Evolutionary conservation across 2,329 filamentous ascomycete species (phyloP).

Genomic region (Fusarium begoniae): DNA sequence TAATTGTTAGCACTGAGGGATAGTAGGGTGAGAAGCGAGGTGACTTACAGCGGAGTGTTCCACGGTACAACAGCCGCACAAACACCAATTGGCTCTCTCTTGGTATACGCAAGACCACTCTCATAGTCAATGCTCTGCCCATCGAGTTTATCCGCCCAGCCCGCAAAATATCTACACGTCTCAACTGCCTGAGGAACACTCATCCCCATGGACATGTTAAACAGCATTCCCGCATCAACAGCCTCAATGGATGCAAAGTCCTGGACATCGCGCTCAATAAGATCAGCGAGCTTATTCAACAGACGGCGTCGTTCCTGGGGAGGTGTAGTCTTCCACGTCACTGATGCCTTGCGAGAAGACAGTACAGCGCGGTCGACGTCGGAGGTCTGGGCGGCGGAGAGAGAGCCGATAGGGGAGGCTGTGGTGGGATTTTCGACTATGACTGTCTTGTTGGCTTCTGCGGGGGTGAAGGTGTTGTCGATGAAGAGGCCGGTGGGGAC

Average conservation of each 20-base stretch:
- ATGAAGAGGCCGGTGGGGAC: conserved; percentile 30
- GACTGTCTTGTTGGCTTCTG: not conserved
- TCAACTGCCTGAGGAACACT: conserved; percentile 48
- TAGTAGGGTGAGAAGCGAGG: fast-evolving
- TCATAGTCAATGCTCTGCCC: conserved; percentile 81
- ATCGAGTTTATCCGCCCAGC: conserved; percentile 85
- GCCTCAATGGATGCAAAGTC: conserved; percentile 79
- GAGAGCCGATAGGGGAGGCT: not conserved
- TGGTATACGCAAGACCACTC: conserved; percentile 76
- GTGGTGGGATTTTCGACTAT: conserved; percentile 8
- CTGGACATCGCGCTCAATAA: conserved; percentile 77
- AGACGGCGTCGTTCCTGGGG: conserved; percentile 71
- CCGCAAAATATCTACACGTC: conserved; percentile 70
- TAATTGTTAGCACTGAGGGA: not conserved
- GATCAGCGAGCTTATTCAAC: conserved; percentile 76
- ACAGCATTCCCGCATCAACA: conserved; percentile 81
- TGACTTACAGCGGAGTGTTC: conserved; percentile 69
- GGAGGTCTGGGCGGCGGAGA: conserved; percentile 13
- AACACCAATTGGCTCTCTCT: conserved; percentile 77
- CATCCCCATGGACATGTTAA: conserved; percentile 57
- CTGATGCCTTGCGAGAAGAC: conserved; percentile 80
- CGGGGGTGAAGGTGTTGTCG: conserved; percentile 9
- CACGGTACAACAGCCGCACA: conserved; percentile 77
- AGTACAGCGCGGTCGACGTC: conserved; percentile 78
- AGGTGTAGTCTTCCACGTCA: conserved; percentile 18